phyloP scores from a whole-genome alignment of 2,329 filamentous ascomycete species.

The Neodidymelliopsis sp. region DNA sequence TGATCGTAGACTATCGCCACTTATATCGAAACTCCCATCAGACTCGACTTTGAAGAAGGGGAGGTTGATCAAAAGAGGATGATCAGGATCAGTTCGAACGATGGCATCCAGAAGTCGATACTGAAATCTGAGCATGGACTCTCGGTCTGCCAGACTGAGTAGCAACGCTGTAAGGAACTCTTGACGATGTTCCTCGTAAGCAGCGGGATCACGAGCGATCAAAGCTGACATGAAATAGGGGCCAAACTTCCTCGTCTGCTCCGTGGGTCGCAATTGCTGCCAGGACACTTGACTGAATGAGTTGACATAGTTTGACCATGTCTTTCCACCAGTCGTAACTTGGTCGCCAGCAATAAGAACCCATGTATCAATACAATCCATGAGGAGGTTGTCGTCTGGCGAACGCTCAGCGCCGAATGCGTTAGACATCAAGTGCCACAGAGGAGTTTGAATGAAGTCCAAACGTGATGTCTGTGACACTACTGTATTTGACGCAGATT shows the following conservation, averaged over 20 bases:
- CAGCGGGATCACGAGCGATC: conserved; percentile 48
- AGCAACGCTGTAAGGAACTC: conserved; percentile 64
- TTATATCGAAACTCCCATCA: conserved; percentile 56
- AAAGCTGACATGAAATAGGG: conserved; percentile 55
- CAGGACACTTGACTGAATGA: conserved; percentile 61
- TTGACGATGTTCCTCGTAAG: conserved; percentile 55
- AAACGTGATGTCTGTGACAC: conserved; percentile 30
- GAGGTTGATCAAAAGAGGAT: conserved; percentile 63
- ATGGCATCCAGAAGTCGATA: conserved; percentile 63
- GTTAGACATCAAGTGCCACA: conserved; percentile 65
- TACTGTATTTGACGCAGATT: neutral
- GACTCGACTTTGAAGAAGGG: conserved; percentile 59
- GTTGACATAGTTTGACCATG: conserved; percentile 65
- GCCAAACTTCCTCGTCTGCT: conserved; percentile 55
- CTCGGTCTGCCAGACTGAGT: conserved; percentile 64
- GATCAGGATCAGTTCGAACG: conserved; percentile 55
- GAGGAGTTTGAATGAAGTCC: conserved; percentile 55
- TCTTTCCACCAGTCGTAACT: conserved; percentile 54
- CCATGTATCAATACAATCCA: conserved; percentile 64
- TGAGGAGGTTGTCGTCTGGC: conserved; percentile 61
- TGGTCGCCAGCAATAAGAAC: conserved; percentile 56
- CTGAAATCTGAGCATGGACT: conserved; percentile 68
- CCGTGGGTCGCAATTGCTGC: conserved; percentile 55
- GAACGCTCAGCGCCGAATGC: conserved; percentile 66
- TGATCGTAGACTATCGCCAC: conserved; percentile 60